Evolutionary conservation across 2,329 filamentous ascomycete species (phyloP), one percentile per base, ranked within the genome.

Genomic region (Neofusicoccum ribis): DNA sequence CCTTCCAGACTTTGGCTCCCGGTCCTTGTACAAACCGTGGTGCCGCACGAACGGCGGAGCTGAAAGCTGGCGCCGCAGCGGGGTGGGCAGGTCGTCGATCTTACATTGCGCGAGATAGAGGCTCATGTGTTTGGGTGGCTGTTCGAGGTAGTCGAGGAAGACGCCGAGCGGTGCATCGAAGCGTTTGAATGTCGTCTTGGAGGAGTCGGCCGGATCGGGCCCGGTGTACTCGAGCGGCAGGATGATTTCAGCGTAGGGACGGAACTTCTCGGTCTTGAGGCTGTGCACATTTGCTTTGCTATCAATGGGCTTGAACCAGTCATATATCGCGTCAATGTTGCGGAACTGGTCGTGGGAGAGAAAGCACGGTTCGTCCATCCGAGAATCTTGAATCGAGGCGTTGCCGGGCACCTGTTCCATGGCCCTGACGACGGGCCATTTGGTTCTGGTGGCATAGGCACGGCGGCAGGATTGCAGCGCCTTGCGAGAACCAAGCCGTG

Each of bases 41-140:
- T 87, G 3, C 93, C 72, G 81, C 74, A 0, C 93, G 93, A 0
- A 84, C n/a, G 5, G 0, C 14, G 63, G 63, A n/a, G 20, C 1
- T 3, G 36, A 31, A 7, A 89, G 89, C 0, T 97, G 75, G 70
- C 96, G 91, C 64, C 82, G 84, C 0, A 97, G 78, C 1, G 77
- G 68, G 0, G 70, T 60, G 0, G 94, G 93, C 0, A 98, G 84
- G 64, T 90, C 85, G 3, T 82, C 73, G 2, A 97, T 82, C 37
- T 89, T 83, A 14, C 89, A 90, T 78, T 98, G 95, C 0, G 94
- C 93, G 62, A 98, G 88, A 75, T 98, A 98, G 3, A 97, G 81
- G n/a, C 77, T 70, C 20, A 69, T 69, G 63, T 67, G 43, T 68
- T 66, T 66, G 52, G 61, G 69, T 82, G 78, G 65, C 65, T 12